Evolutionary conservation across 176 grass and related monocot genomes (phyloP), one percentile per base, ranked within the genome.

Genomic region (Oryza australiensis): DNA sequence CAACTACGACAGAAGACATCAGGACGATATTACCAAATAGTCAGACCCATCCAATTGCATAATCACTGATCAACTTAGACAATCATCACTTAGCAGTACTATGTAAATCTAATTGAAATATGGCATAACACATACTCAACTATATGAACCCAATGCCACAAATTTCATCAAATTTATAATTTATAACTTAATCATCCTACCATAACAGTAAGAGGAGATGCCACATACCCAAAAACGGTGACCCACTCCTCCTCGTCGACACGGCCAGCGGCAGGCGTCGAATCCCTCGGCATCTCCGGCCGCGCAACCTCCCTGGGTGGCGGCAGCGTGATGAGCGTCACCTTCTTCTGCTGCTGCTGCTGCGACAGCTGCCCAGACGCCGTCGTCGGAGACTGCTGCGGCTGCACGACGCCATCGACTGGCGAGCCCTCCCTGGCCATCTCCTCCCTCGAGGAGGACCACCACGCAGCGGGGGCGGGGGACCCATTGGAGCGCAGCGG

Each of bases 231-330:
- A 53, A 90, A 96, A 74, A 96, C 83, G 27, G 93, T 96, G 79
- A 96, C 80, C 93, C 93, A 96, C 38, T 92, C 93, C 75, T 93
- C 93, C 34, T 96, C 93, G 53, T 96, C 88, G 53, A 96, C 74
- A n/a, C 79, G 76, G 12, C 80, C 83, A 53, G 89, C 46, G 5
- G 84, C 30, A 10, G 86, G 83, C 48, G 78, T 72, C 65, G 85
- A 88, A 60, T 90, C 80, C 76, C 78, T 90, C 0, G 84, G 85
- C 70, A 93, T 84, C 80, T 96, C 93, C 1, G 93, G 90, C 45
- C 93, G 87, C 28, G 84, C 93, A 38, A 96, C 93, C 72, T 96
- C 90, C 78, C 90, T 88, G 7, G 86, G 93, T 0, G 93, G 90
- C 0, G 90, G 93, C 51, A 93, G 82, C 5, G 88, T 96, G 72